Evolutionary conservation across 225 moss, liverwort and hornwort species (phyloP).

Genomic region (Straminergon stramineum): DNA sequence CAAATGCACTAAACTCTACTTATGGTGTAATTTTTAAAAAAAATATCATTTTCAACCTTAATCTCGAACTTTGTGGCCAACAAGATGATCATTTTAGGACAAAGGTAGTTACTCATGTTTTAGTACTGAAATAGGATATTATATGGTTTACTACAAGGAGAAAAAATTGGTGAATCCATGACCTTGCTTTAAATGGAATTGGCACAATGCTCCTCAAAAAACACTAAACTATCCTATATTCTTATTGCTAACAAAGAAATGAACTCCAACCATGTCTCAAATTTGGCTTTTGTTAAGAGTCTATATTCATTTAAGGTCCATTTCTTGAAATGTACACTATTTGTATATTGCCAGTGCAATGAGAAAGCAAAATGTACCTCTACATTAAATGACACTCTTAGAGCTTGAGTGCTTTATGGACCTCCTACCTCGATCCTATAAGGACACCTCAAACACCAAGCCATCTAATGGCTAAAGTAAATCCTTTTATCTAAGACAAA

Average conservation of each 20-base stretch:
- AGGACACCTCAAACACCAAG: accelerated
- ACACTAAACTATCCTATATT: neutral
- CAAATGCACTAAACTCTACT: no score
- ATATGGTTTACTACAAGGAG: accelerated
- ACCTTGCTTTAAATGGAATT: neutral
- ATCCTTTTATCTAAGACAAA: no score
- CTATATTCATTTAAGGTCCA: neutral
- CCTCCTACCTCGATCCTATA: accelerated
- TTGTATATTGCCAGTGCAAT: no score
- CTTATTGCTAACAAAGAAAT: neutral
- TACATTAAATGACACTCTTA: accelerated
- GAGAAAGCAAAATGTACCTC: neutral
- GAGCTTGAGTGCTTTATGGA: accelerated
- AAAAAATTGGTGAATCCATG: accelerated
- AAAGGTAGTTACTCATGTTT: no score
- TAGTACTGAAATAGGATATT: no score
- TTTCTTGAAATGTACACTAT: accelerated
- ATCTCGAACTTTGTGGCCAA: no score
- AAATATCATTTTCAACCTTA: no score
- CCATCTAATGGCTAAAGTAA: accelerated
- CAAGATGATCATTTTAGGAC: no score
- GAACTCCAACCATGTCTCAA: no score
- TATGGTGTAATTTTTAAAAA: no score
- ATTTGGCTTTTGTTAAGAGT: neutral
- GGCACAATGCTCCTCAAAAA: neutral